Conservation (phyloP, 1,284 basidiomycete species). For the Boletus sp. region DNA sequence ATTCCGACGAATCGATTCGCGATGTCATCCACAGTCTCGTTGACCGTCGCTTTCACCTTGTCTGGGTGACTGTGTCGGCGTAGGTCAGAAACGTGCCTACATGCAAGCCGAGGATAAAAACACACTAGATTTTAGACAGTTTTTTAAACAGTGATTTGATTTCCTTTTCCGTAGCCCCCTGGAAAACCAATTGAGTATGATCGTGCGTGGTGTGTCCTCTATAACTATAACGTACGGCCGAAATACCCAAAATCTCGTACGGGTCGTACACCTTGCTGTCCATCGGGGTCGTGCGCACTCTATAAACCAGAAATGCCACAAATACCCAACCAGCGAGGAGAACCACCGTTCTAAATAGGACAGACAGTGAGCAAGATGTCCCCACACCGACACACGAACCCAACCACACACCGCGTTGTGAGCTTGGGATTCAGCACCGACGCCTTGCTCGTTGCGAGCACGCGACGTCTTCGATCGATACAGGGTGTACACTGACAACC, state of each 20-base stretch:
- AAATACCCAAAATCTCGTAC: constrained; percentile 91
- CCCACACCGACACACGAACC: too few species aligned
- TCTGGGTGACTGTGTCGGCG: constrained; percentile 83
- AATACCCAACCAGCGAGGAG: constrained; percentile 77
- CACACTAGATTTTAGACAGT: constrained; percentile 87
- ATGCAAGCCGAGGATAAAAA: constrained; percentile 15
- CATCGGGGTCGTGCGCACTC: constrained; percentile 59
- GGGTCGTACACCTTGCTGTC: constrained; percentile 89
- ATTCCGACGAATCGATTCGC: constrained; percentile 90
- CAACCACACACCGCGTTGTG: constrained; percentile 47
- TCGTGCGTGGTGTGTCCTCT: neutral
- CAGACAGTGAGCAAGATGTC: constrained; percentile 6
- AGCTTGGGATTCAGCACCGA: constrained; percentile 49
- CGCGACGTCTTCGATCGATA: constrained; percentile 54
- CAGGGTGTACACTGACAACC: constrained; percentile 76
- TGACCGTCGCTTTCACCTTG: constrained; percentile 85
- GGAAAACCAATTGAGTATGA: too few species aligned
- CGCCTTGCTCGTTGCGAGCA: constrained; percentile 49
- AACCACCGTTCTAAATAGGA: constrained; percentile 55
- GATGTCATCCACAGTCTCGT: constrained; percentile 90
- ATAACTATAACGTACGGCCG: constrained; percentile 59
- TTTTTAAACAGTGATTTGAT: constrained; percentile 98
- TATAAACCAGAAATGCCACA: constrained; percentile 71
- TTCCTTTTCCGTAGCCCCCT: constrained; percentile 82
- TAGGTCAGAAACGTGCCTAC: constrained; percentile 8